phyloP scores from a whole-genome alignment of 768 basidiomycete genomes.

The Favolaschia claudopus region DNA sequence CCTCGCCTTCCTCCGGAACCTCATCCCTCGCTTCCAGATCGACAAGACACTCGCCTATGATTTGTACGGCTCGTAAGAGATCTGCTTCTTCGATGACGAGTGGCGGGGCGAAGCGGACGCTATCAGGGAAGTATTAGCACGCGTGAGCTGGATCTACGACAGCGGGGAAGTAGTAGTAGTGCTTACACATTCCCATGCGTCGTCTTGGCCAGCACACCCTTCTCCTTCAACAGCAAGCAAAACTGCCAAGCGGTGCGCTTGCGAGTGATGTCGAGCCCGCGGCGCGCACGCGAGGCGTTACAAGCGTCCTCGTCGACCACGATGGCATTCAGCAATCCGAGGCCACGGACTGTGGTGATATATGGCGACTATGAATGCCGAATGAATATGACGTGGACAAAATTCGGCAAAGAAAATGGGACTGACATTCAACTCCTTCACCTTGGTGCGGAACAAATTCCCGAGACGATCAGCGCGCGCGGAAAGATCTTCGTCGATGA shows the following conservation, averaged over 20 bases:
- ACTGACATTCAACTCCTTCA: conserved; percentile 65
- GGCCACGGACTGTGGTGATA: conserved; percentile 81
- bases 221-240: conserved; percentile 89
- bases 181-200: conserved; percentile 94
- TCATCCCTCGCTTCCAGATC: too few relatives aligned
- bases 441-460: conserved; percentile 74
- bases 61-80: conserved; percentile 72
- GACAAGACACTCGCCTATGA: conserved; percentile 77
- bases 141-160: not conserved
- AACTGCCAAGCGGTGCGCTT: conserved; percentile 95
- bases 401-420: too few relatives aligned
- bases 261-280: conserved; percentile 71
- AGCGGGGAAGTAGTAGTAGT: not conserved
- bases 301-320: conserved; percentile 94
- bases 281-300: too few relatives aligned
- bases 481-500: conserved; percentile 85
- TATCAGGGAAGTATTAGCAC: conserved; percentile 38
- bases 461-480: conserved; percentile 84
- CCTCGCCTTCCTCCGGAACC: too few relatives aligned
- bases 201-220: conserved; percentile 94
- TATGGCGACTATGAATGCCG: too few relatives aligned
- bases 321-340: conserved; percentile 91
- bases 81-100: conserved; percentile 93
- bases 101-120: conserved; percentile 96
- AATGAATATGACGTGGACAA: too few relatives aligned